A percentile compares a stretch with the other conserved stretches of the same genome.
phyloP scores from a whole-genome alignment of 441 rosid species.

The Adansonia madagascariensis region DNA sequence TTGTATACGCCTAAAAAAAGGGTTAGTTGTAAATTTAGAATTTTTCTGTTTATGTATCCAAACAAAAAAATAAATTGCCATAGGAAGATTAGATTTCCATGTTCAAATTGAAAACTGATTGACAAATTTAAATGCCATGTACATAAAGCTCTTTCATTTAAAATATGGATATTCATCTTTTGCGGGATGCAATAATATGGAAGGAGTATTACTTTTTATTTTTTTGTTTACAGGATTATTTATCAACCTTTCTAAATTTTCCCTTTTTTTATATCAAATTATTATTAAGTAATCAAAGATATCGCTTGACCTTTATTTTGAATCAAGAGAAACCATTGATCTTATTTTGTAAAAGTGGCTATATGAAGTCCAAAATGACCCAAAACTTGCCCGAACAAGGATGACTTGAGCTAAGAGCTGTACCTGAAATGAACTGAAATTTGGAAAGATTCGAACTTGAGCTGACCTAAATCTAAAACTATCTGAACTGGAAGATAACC shows the following conservation, averaged over 20 bases:
- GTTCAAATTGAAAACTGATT: not conserved
- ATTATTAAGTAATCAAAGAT: not conserved
- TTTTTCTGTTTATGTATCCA: not conserved
- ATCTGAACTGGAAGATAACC: not conserved
- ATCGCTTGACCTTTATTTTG: not conserved
- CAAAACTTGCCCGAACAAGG: not conserved
- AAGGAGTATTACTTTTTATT: not conserved
- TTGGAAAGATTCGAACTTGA: not conserved
- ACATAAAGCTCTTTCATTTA: not conserved
- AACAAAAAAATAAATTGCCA: not conserved
- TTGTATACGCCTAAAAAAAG: not conserved
- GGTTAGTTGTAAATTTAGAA: not conserved
- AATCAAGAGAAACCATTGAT: constrained; percentile 1
- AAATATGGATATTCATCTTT: not conserved
- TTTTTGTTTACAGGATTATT: not conserved
- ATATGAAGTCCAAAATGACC: not conserved
- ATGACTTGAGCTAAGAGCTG: constrained; percentile 2
- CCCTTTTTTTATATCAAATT: not conserved
- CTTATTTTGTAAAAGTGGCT: not conserved
- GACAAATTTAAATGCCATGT: not conserved
- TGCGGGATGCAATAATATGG: not conserved
- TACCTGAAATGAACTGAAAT: too few relatives aligned
- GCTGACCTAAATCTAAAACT: not conserved
- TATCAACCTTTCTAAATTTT: not conserved
- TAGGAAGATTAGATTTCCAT: not conserved